A percentile compares a stretch with the other conserved stretches of the same genome.
These are phyloP conservation scores for Fraxinus anomala DNA, from an alignment of 257 asterid genomes.

Conservation along the genomic window DNA sequence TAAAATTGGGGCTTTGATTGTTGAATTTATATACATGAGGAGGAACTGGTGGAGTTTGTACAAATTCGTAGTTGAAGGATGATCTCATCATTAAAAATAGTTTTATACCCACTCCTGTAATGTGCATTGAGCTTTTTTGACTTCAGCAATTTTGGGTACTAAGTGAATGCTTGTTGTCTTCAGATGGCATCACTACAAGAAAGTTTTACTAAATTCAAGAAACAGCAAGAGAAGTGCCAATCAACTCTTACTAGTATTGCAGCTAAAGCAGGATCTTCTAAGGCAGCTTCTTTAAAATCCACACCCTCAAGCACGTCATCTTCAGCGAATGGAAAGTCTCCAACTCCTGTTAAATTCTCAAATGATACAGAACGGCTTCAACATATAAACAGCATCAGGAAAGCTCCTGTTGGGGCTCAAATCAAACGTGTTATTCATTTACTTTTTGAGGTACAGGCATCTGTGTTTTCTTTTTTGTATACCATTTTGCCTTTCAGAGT, in stretches of 20 bases:
- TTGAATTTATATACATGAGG: background rate
- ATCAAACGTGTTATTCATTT: conserved; percentile 86
- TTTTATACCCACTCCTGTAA: background rate
- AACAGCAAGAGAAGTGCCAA: conserved; percentile 74
- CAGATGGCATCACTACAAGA: conserved; percentile 63
- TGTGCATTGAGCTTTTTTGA: background rate
- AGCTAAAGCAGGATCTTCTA: conserved; percentile 49
- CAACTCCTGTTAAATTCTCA: conserved; percentile 70
- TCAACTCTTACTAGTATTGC: conserved; percentile 48
- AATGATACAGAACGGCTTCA: conserved; percentile 84
- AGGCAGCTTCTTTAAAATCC: conserved; percentile 42
- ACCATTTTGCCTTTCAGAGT: background rate
- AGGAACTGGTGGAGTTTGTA: background rate
- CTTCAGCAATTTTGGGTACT: background rate
- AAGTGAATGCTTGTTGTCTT: conserved; percentile 12
- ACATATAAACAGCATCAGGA: conserved; percentile 83
- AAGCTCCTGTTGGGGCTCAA: conserved; percentile 93
- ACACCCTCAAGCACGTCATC: conserved; percentile 34
- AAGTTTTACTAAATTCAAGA: conserved; percentile 51
- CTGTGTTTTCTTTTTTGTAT: background rate
- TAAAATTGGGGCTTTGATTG: too few species aligned
- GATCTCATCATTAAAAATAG: background rate
- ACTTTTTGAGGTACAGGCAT: conserved; percentile 65
- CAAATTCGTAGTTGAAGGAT: background rate
- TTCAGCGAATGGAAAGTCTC: conserved; percentile 49